phyloP scores from a whole-genome alignment of 192 early-diverging fungal species.

The Chytriomyces sp. region DNA sequence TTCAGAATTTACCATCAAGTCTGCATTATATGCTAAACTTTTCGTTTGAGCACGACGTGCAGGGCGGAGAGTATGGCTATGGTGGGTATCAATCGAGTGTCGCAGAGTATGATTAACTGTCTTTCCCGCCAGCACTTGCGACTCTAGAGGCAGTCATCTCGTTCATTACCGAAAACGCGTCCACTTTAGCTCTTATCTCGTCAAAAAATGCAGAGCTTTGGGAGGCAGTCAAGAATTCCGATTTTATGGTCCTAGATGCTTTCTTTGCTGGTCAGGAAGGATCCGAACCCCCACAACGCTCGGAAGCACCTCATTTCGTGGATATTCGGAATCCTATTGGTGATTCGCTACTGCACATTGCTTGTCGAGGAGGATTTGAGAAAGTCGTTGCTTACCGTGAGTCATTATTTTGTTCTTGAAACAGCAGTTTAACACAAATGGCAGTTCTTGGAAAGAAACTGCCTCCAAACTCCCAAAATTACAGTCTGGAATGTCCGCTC shows the following conservation, averaged over 20 bases:
- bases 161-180: conserved; percentile 15
- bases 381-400: conserved; percentile 13
- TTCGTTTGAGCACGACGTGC: conserved; percentile 40
- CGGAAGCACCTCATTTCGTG: not conserved
- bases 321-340: conserved; percentile 28
- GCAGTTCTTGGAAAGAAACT: conserved; percentile 18
- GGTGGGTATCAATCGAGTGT: conserved; percentile 17
- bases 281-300: not conserved
- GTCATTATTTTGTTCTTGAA: not conserved
- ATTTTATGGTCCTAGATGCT: not conserved
- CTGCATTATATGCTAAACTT: conserved; percentile 44
- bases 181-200: not conserved
- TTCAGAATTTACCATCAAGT: conserved; percentile 39
- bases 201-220: conserved; percentile 14
- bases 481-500: conserved; percentile 20
- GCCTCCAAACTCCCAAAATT: conserved; percentile 20
- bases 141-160: conserved; percentile 36
- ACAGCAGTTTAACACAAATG: not conserved
- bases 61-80: conserved; percentile 37
- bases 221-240: not conserved
- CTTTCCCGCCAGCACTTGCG: conserved; percentile 21
- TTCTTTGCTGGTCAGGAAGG: not conserved
- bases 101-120: not conserved
- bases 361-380: not conserved
- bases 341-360: conserved; percentile 14